phyloP scores from a whole-genome alignment of 352 stramenopile species.

The Phytophthora sojae region DNA sequence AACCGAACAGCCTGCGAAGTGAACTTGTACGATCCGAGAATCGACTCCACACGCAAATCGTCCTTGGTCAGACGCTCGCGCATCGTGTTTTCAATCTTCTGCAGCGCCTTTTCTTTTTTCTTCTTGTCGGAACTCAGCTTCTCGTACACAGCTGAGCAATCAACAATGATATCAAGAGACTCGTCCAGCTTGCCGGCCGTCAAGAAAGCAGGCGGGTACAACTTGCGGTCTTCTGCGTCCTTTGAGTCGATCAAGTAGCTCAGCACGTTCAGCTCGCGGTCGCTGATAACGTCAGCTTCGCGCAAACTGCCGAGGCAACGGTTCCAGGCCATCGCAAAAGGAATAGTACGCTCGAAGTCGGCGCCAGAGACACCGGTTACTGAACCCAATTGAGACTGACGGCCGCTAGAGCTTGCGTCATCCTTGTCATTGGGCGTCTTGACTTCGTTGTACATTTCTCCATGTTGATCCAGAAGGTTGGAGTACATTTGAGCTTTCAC shows the following conservation, averaged over 20 bases:
- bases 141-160: slow-evolving; percentile 83
- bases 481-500: slow-evolving; percentile 89
- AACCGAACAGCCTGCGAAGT: slow-evolving; percentile 83
- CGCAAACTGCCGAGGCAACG: slow-evolving; percentile 77
- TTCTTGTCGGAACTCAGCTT: slow-evolving; percentile 89
- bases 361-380: slow-evolving; percentile 81
- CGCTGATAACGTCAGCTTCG: slow-evolving; percentile 84
- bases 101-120: slow-evolving; percentile 88
- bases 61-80: slow-evolving; percentile 86
- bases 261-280: slow-evolving; percentile 86
- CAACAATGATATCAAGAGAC: slow-evolving; percentile 85
- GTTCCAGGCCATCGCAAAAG: slow-evolving; percentile 91
- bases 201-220: slow-evolving; percentile 88
- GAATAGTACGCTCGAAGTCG: slow-evolving; percentile 86
- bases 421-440: slow-evolving; percentile 72
- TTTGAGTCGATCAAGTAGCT: slow-evolving; percentile 90
- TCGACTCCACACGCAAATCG: slow-evolving; percentile 82
- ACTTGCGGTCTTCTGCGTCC: slow-evolving; percentile 72
- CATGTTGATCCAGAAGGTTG: slow-evolving; percentile 69
- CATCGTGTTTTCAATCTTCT: slow-evolving; percentile 91
- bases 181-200: slow-evolving; percentile 89
- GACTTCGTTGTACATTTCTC: slow-evolving; percentile 68
- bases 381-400: slow-evolving; percentile 68
- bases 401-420: slow-evolving; percentile 60
- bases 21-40: slow-evolving; percentile 90